Evolutionary conservation across 1,284 basidiomycete species (phyloP).

Genomic region (Spongispora temasekensis): DNA sequence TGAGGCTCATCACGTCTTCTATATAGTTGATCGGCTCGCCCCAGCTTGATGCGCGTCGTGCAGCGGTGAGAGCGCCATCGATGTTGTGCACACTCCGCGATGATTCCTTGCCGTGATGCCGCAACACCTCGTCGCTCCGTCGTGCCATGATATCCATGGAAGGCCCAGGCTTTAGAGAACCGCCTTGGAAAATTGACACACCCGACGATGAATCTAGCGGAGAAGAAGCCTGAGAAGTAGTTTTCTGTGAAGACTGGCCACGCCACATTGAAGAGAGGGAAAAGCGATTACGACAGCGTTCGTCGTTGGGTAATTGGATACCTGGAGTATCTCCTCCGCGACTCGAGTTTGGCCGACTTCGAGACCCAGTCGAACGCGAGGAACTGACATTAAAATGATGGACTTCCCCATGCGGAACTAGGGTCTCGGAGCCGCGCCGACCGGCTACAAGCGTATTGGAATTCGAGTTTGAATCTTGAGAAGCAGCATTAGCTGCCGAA

Average conservation of each 20-base stretch:
- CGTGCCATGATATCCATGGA: constrained; percentile 28
- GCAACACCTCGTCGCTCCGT: constrained; percentile 39
- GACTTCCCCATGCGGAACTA: constrained; percentile 11
- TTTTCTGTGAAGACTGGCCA: constrained; percentile 20
- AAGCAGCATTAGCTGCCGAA: constrained; percentile 22
- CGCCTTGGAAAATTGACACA: constrained; percentile 26
- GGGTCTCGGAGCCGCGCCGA: constrained; percentile 21
- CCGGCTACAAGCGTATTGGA: constrained; percentile 8
- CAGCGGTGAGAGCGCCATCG: constrained; percentile 38
- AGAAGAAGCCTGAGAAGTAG: constrained; percentile 29
- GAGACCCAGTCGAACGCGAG: constrained; percentile 18
- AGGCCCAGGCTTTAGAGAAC: constrained; percentile 16
- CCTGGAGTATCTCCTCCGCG: constrained; percentile 21
- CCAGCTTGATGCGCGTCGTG: constrained; percentile 67
- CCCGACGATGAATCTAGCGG: constrained; percentile 33
- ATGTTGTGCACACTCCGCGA: constrained; percentile 30
- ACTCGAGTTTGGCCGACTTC: constrained; percentile 28
- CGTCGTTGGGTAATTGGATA: constrained; percentile 21
- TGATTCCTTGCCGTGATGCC: constrained; percentile 24
- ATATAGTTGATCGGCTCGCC: constrained; percentile 46
- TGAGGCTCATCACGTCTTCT: constrained; percentile 54
- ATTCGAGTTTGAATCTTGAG: constrained; percentile 19
- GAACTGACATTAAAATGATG: constrained; percentile 11
- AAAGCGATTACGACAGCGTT: constrained; percentile 30
- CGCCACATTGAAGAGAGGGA: constrained; percentile 32